These are phyloP conservation scores for Trypanosoma vivax DNA, from an alignment of 208 protist species.

Conservation along the genomic window DNA sequence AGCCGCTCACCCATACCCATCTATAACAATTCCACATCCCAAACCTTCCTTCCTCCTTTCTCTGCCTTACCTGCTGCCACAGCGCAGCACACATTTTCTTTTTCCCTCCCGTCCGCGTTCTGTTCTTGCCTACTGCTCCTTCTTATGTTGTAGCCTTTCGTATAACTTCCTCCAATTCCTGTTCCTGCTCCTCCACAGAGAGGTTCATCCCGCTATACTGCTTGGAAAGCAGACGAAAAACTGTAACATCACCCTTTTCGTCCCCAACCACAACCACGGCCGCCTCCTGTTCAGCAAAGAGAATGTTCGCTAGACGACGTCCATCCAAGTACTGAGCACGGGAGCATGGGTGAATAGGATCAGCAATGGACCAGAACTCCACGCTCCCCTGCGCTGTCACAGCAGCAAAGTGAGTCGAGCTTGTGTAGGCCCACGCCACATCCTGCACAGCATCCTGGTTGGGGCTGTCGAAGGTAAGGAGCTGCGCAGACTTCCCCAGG, in stretches of 20 bases:
- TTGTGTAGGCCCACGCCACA: slow-evolving; percentile 89
- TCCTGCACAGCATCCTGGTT: slow-evolving; percentile 90
- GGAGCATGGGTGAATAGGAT: slow-evolving; percentile 63
- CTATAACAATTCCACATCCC: background rate
- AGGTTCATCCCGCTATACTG: slow-evolving; percentile 43
- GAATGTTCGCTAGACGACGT: slow-evolving; percentile 61
- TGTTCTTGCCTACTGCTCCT: background rate
- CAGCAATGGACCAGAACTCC: slow-evolving; percentile 73
- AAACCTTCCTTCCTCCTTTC: background rate
- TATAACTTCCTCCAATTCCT: slow-evolving; percentile 65
- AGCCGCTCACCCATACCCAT: background rate
- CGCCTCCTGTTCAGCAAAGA: slow-evolving; percentile 85
- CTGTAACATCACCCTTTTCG: slow-evolving; percentile 83
- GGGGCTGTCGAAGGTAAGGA: slow-evolving; percentile 80
- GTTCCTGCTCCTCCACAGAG: slow-evolving; percentile 77
- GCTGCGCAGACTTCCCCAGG: slow-evolving; percentile 41
- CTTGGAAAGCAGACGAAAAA: slow-evolving; percentile 44
- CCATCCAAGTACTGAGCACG: slow-evolving; percentile 63
- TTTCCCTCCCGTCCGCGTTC: background rate
- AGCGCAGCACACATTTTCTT: background rate
- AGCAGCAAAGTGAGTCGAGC: slow-evolving; percentile 90
- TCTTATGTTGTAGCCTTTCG: slow-evolving; percentile 33
- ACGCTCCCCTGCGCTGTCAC: slow-evolving; percentile 81
- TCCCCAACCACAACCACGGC: slow-evolving; percentile 86
- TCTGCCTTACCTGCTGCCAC: slow-evolving; percentile 2